Base-by-base conservation (phyloP, 2,329 filamentous ascomycete genomes). In the Ophiocordyceps sinensis region DNA sequence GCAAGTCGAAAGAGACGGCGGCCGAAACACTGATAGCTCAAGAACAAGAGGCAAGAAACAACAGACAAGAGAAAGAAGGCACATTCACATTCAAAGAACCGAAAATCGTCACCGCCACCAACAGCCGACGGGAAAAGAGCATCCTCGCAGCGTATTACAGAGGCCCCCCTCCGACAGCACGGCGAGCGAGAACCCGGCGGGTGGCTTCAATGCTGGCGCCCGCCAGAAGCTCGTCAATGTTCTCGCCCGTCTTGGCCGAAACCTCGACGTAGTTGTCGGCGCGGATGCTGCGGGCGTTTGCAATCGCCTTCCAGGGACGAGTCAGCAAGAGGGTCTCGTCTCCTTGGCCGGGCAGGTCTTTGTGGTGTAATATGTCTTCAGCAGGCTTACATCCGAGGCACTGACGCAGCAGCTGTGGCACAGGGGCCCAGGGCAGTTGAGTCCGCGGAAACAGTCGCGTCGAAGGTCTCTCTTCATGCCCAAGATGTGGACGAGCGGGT, bases 171-270 rank as follows among this genome's bases (percentile, higher is more conserved):
- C n/a, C 32, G 15, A n/a, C 13, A 17, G n/a, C n/a, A 11, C 15
- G 17, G 13, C 39, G 43, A 34, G 19, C 46, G 3, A 53, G 28
- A 34, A 45, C 45, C 21, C 49, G 45, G 29, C 46, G 41, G 10
- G 48, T 48, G 1, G 55, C 54, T 41, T 55, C 53, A 28, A 40
- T 42, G 2, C 37, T 53, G 23, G 50, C 47, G 1, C 51, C 49
- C 11, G 59, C 53, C 3, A 64, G 45, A 3, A 62, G 35, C 4
- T 43, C 44, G 12, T 55, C 50, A 41, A 63, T 47, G 5, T 58
- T 59, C 19, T 64, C 53, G 2, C 60, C 59, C 7, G 55, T 61
- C 11, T 50, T 45, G 37, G 61, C 58, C 5, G 61, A 64, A 41
- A 59, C 62, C 42, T 64, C 61, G 10, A 51, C 28, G 35, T 62